Evolutionary conservation across 805 yeast species (phyloP), one percentile per base, ranked within the genome.

Genomic region (Saturnispora ahearnii): DNA sequence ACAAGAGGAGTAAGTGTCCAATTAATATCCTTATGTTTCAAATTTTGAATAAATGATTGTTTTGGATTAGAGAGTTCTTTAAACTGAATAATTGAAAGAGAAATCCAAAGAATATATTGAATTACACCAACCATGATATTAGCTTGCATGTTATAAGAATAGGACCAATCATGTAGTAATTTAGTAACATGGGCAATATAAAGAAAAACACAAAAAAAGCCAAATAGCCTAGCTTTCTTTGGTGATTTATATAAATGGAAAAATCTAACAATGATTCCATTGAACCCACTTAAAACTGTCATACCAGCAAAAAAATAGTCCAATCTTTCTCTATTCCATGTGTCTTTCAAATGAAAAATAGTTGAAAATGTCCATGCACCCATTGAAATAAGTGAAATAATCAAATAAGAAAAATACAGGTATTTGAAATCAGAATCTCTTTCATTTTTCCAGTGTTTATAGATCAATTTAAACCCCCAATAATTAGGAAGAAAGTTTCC

Each of bases 271-370:
- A 73, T 63, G 3, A 90, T 76, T 2, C 82, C 81, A 63, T 84
- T 86, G 56, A 89, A 80, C 1, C 95, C 96, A 22, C 80, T 71
- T 38, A 89, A 66, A 2, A 91, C 96, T 0, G 96, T 86, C 51
- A 83, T 79, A 1, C 96, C 96, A 0, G 99, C 99, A 61, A 89
- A 84, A 63, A 84, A 91, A 66, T 91, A 91, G 66, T 91, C 99
- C 34, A 89, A 63, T 51, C 84, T 77, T 62, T 91, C 99, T 2
- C 99, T 87, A 26, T 82, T 51, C 48, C 79, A 62, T 24, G 84
- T 73, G 63, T 91, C 99, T 54, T 97, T 75, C n/a, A 82, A 71
- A 65, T 91, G 99, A 70, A 91, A 91, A 7, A 91, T 73, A 0
- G 95, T 72, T 29, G 95, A 84, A 68, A 83, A 87, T 3, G 78